phyloP scores from a whole-genome alignment of 768 basidiomycete species.

The Auriscalpium microsporum region DNA sequence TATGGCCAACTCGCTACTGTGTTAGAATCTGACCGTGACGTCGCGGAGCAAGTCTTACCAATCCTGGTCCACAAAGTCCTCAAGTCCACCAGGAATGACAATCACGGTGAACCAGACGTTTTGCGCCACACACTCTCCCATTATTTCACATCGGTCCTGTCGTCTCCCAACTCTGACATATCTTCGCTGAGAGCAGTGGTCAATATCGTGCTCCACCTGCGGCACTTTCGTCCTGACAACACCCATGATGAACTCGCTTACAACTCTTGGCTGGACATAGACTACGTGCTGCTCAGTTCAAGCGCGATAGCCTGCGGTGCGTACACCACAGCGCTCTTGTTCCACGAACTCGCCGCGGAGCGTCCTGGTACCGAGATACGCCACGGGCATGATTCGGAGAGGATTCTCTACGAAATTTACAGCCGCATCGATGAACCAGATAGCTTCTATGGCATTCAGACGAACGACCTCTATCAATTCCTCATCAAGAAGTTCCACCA shows the following conservation, averaged over 20 bases:
- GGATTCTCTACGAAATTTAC: slow-evolving; percentile 87
- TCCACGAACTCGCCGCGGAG: slow-evolving; percentile 73
- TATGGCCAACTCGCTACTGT: slow-evolving; percentile 62
- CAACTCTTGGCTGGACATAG: slow-evolving; percentile 76
- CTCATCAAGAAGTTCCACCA: slow-evolving; percentile 85
- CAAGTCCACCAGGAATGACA: slow-evolving; percentile 18
- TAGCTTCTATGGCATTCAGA: slow-evolving; percentile 92
- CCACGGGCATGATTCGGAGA: slow-evolving; percentile 38
- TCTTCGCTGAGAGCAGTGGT: slow-evolving; percentile 53
- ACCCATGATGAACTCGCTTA: slow-evolving; percentile 39
- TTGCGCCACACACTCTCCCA: slow-evolving; percentile 29
- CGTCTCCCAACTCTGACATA: slow-evolving; percentile 27
- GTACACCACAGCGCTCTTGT: slow-evolving; percentile 85
- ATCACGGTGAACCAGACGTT: slow-evolving; percentile 15
- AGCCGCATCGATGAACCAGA: slow-evolving; percentile 95
- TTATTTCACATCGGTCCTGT: slow-evolving; percentile 53
- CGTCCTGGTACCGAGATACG: slow-evolving; percentile 24
- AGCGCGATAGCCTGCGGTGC: slow-evolving; percentile 73
- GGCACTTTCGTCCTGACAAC: slow-evolving; percentile 44
- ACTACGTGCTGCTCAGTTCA: slow-evolving; percentile 61
- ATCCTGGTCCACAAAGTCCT: slow-evolving; percentile 68
- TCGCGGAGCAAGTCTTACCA: slow-evolving; percentile 66
- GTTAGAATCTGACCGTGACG: slow-evolving; percentile 41
- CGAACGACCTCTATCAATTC: slow-evolving; percentile 67
- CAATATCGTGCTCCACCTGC: slow-evolving; percentile 71